Evolutionary conservation across 2,329 filamentous ascomycete species (phyloP), one percentile per base, ranked within the genome.

Genomic region (Fusarium staphyleae): DNA sequence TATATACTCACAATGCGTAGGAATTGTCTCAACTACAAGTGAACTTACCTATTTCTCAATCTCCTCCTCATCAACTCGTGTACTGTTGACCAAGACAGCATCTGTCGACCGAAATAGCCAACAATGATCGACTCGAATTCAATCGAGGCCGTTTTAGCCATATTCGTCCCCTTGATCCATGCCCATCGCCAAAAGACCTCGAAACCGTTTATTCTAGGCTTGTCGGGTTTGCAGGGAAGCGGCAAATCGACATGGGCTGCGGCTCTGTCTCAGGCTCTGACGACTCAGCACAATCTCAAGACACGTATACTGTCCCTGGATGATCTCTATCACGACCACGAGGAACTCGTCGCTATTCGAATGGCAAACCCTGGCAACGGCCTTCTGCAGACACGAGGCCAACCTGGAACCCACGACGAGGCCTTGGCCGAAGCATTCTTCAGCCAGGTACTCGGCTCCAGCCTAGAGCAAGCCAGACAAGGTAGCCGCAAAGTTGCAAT

Each of bases 191-290:
- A 61, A 15, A 48, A 32, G 11, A 36, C 52, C 7, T 14, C 52
- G 4, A 55, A 48, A 5, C 61, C 63, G 2, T 67, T 62, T 10
- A 44, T 67, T 1, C 43, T 67, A 0, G 65, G 65, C 1, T 40
- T 67, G 15, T 67, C 65, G 2, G 65, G 65, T 0, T 46, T 67
- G 2, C 65, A 67, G 41, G 65, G 65, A 9, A 67, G 65, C 19
- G 65, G 65, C 2, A 67, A 67, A 14, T 67, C 65, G 10, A 67
- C 65, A 51, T 67, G 65, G 65, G 65, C 65, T 10, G 48, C 41
- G 19, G 63, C 61, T 29, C 42, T 67, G 1, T 63, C 65, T 1
- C n/a, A 51, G 5, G 40, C 49, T 4, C 40, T 67, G 26, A 37
- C 41, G 6, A 41, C 8, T 2, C 46, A 60, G n/a, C 49, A 67